Evolutionary conservation across 805 yeast genomes (phyloP), one percentile per base, ranked within the genome.

Genomic region (Candida nemodendra): DNA sequence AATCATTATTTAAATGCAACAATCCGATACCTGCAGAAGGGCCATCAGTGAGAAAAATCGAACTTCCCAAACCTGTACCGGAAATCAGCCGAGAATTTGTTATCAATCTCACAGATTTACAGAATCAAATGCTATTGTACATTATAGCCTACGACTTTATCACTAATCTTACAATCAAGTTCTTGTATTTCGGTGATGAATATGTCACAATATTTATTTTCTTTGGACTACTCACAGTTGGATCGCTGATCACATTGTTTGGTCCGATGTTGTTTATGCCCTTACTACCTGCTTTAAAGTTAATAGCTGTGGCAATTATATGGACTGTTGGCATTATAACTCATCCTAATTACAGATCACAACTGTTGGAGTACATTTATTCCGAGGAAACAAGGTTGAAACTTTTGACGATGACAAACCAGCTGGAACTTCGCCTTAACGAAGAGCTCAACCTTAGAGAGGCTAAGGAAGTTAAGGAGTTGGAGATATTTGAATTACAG

Each of bases 31-130:
- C 79, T 2, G 68, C 78, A 1, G 64, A 69, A 19, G 80, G 78
- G 1, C 78, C 78, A 4, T 71, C 78, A 1, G 49, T 83, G 27
- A 51, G 65, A 29, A 65, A 66, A 9, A 69, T 76, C 18, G 71
- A 65, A 23, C 53, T 72, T 3, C 85, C 88, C 3, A 76, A 75
- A 43, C 93, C 95, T 0, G 84, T 81, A 6, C 84, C 90, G 4
- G 88, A 87, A 57, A 68, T 84, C 34, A 80, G 90, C 22, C 69
- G 84, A 38, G 95, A 88, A 56, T 88, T 87, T 54, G 61, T 82
- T 15, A 56, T 87, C 39, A 88, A 88, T 56, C 66, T 85, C 51
- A 85, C 95, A 1, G 96, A 88, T 64, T 66, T 87, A 41, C 96
- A 88, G 54, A 88, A 88, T 56, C 82, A 79, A 53, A 81, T 84